Evolutionary conservation across 1,139 yeast species (phyloP), one percentile per base, ranked within the genome.

Genomic region (Petasospora rhodanensis): DNA sequence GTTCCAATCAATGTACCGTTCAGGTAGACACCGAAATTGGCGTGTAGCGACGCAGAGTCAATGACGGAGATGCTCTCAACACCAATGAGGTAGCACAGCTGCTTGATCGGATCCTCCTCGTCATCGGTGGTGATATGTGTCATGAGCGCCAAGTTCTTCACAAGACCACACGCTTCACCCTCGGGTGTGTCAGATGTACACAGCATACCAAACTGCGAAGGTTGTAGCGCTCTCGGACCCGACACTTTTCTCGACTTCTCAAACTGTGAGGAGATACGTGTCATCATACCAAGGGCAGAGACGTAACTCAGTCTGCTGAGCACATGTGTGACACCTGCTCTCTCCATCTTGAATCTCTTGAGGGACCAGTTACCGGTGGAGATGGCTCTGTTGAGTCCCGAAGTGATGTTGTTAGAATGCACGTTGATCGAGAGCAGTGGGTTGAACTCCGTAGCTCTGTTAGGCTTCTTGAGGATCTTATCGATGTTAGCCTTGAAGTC

Each of bases 111-210:
- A 13, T 70, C 83, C 56, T 91, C 97, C 59, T 91, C 99, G 51
- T 86, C 97, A 59, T 91, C 99, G 4, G 98, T 89, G 8, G 99
- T 91, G 53, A 91, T 93, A 62, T 91, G 99, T 12, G 99, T 91
- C 99, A 91, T 91, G 35, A 91, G 70, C 2, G 98, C 98, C 58
- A 91, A 68, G 55, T 91, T 91, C 61, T 91, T 91, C 22, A 91
- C 98, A 58, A 91, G 73, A 53, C 99, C 99, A 76, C 99, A 91
- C 1, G 99, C 98, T 60, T 93, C 99, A 70, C 99, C 99, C 73
- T 91, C 99, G 3, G 99, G 99, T 0, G 99, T 91, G 73, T 91
- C 99, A 0, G 97, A 85, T 7, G 98, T 87, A 70, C 99, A 91
- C 43, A 91, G 70, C 97, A 91, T 91, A 55, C 98, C 98, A 59